These are phyloP conservation scores for Macadamia tetraphylla DNA, from an alignment of 164 flowering plant species.

Conservation along the genomic window DNA sequence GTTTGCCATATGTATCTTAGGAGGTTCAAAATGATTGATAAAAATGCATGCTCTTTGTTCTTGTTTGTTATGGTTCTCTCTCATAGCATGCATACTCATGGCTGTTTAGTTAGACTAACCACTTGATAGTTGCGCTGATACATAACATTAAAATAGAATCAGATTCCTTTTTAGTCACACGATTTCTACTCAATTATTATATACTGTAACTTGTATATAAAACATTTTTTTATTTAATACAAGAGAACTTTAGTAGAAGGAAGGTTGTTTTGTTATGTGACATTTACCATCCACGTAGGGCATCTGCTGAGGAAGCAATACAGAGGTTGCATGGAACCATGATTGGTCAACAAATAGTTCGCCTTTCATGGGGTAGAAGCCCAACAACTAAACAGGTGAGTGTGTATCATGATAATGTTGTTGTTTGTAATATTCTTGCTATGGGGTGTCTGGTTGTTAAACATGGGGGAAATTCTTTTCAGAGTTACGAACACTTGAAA, in stretches of 20 bases:
- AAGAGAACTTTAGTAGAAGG: background rate
- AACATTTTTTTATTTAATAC: background rate
- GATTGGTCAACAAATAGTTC: constrained; percentile 88
- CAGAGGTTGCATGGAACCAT: constrained; percentile 80
- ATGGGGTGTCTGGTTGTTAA: background rate
- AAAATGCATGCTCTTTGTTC: background rate
- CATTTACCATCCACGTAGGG: constrained; percentile 27
- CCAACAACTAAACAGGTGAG: constrained; percentile 64
- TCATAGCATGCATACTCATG: background rate
- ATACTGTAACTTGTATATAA: no score
- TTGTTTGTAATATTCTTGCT: background rate
- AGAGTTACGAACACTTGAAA: background rate
- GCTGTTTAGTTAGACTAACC: background rate
- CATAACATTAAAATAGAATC: background rate
- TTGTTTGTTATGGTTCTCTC: background rate
- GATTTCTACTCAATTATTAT: background rate
- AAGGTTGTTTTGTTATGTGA: background rate
- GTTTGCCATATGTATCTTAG: background rate
- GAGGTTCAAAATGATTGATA: background rate
- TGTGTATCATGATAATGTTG: background rate
- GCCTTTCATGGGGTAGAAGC: constrained; percentile 89
- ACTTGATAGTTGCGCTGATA: background rate
- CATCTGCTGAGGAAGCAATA: constrained; percentile 94
- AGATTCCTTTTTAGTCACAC: background rate
- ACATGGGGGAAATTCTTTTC: background rate